Base-by-base conservation (phyloP, 768 basidiomycete species). In the Lentinula boryana region DNA sequence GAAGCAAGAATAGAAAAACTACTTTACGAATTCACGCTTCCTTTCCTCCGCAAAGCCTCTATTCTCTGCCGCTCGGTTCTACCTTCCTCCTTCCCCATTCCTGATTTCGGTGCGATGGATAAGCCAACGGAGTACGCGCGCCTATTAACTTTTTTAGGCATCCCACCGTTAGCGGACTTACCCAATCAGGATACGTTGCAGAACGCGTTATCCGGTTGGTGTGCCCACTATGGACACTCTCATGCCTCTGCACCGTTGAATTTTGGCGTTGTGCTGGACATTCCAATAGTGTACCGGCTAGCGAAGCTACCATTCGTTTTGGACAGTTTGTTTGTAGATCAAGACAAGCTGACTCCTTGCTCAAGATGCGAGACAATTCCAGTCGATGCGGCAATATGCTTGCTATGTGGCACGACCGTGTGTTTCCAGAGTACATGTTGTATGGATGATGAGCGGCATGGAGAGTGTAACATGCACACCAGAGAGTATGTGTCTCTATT, bases 341-440 rank as follows among this genome's bases (percentile, higher is more conserved):
- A 87, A 59, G 85, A 89, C 41, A 88, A 87, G 66, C 80, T 83
- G 35, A 76, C 93, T 75, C 81, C 79, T 38, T 99, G 97, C 70
- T 72, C 72, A 18, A 80, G 84, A 38, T 99, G 97, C 72, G 78
- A 83, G 40, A 91, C 85, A 0, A 84, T 90, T 18, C 94, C 95
- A 0, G 75, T 78, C 9, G 93, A 92, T 65, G 92, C 93, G 18
- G 97, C 95, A 0, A 85, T 99, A 2, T 99, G 97, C 71, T 71
- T 98, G 63, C 79, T 95, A 55, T 99, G 97, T 65, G 97, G 97
- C 0, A 77, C 84, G 52, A 86, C 88, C 13, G 85, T 90, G 9
- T 98, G 97, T 69, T 82, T 95, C 77, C 89, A 93, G 70, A 93
- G 92, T 65, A 88, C 95, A 63, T 99, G 97, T 68, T 99, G 97